Evolutionary conservation across 495 filamentous ascomycete species (phyloP).

Genomic region (Hyaloscypha finlandica): DNA sequence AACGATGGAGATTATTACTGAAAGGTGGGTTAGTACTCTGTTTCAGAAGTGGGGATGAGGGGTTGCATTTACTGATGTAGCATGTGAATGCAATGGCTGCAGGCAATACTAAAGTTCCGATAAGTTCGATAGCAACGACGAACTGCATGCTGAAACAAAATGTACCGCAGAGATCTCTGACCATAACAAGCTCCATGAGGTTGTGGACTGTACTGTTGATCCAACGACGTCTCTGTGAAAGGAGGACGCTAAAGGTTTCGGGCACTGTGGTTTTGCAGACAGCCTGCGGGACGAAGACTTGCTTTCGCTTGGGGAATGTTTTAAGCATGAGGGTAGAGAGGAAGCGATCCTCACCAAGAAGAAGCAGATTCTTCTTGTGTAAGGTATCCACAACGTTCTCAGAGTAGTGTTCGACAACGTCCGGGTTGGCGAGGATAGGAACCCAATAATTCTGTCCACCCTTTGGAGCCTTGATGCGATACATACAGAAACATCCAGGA

Average conservation of each 20-base stretch:
- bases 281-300: conserved; percentile 96
- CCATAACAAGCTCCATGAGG: conserved; percentile 93
- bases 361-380: conserved; percentile 95
- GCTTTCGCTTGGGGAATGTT: conserved; percentile 98
- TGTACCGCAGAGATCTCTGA: conserved; percentile 94
- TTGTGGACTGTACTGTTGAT: conserved; percentile 99
- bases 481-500: conserved; percentile 99
- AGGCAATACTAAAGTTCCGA: conserved; percentile 92
- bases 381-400: conserved; percentile 99
- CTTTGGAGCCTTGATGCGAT: conserved; percentile 98
- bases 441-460: conserved; percentile 99
- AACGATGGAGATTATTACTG: conserved; percentile 85
- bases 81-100: conserved; percentile 96
- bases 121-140: conserved; percentile 91
- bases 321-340: conserved; percentile 96
- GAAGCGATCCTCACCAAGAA: conserved; percentile 97
- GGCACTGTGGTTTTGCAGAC: conserved; percentile 98
- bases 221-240: conserved; percentile 95
- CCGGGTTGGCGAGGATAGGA: conserved; percentile 96
- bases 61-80: conserved; percentile 76
- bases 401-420: conserved; percentile 98
- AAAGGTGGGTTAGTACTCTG: conserved; percentile 30
- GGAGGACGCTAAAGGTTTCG: conserved; percentile 85
- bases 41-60: background rate
- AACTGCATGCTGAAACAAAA: conserved; percentile 99